Percentiles rank a stretch among this genome's conserved stretches.
These are phyloP conservation scores for Eutypa lata DNA, from an alignment of 2,329 filamentous ascomycete genomes.

Conservation along the genomic window DNA sequence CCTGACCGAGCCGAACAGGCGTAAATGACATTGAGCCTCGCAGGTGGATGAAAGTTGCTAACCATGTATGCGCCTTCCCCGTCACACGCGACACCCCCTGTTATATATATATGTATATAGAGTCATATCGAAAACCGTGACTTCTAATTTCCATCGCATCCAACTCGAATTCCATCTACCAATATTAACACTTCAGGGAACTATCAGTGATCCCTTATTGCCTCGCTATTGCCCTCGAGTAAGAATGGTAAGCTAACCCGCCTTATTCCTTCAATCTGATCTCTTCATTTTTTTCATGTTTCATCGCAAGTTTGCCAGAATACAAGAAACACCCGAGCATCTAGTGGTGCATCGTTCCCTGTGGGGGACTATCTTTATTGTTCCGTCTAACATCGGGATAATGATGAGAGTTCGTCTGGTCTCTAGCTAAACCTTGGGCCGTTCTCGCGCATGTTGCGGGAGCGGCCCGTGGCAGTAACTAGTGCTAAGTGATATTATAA, in stretches of 20 bases:
- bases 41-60: not conserved
- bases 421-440: not conserved
- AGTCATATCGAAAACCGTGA: too few species aligned
- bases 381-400: not conserved
- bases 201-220: not conserved
- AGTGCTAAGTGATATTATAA: not conserved
- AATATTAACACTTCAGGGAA: not conserved
- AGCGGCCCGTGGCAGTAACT: not conserved
- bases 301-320: not conserved
- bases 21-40: not conserved
- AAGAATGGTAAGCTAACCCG: constrained; percentile 17
- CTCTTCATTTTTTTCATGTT: too few species aligned
- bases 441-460: not conserved
- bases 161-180: too few species aligned
- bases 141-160: not conserved
- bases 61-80: not conserved
- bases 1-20: not conserved
- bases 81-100: not conserved
- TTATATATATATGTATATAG: not conserved
- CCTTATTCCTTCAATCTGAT: not conserved
- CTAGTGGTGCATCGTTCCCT: not conserved
- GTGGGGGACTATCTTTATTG: not conserved
- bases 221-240: constrained; percentile 15
- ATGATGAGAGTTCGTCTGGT: not conserved
- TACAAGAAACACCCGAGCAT: not conserved